A percentile compares a stretch with the other conserved stretches of the same genome.
These are phyloP conservation scores for Testicularia cyperi DNA, from an alignment of 1,284 basidiomycete genomes.

Conservation along the genomic window DNA sequence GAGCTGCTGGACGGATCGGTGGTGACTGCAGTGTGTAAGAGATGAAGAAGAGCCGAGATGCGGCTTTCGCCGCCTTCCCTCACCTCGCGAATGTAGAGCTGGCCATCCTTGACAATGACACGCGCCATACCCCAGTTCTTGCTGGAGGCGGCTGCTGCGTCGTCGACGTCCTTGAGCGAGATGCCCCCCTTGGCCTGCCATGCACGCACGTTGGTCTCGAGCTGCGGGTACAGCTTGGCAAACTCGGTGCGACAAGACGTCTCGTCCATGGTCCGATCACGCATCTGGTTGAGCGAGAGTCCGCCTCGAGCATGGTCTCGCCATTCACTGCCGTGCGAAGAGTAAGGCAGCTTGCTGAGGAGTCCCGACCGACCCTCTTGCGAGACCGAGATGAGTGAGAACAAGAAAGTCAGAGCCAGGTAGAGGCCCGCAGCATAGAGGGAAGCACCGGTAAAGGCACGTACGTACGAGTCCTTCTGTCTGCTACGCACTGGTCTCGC, in stretches of 20 bases:
- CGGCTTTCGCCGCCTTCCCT: constrained; percentile 34
- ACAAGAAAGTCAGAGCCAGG: constrained; percentile 7
- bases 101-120: constrained; percentile 34
- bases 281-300: constrained; percentile 3
- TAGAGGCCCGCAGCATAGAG: constrained; percentile 14
- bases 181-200: constrained; percentile 39
- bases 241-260: constrained; percentile 34
- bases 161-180: constrained; percentile 17
- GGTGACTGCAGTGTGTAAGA: constrained; percentile 24
- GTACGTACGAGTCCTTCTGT: too few relatives aligned
- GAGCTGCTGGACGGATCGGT: constrained; percentile 8
- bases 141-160: constrained; percentile 7
- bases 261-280: constrained; percentile 26
- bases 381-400: constrained; percentile 11
- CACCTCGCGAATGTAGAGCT: constrained; percentile 33
- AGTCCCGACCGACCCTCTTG: too few relatives aligned
- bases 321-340: too few relatives aligned
- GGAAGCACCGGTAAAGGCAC: constrained; percentile 4
- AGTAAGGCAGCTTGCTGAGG: too few relatives aligned
- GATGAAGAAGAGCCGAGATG: constrained; percentile 31
- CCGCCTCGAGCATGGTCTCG: constrained; percentile 2
- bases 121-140: constrained; percentile 30
- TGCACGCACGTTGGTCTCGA: constrained; percentile 18
- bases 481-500: too few relatives aligned
- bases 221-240: constrained; percentile 40